Base-by-base conservation (phyloP, 139 green algal genomes). In the Spirogloea muscicola region DNA sequence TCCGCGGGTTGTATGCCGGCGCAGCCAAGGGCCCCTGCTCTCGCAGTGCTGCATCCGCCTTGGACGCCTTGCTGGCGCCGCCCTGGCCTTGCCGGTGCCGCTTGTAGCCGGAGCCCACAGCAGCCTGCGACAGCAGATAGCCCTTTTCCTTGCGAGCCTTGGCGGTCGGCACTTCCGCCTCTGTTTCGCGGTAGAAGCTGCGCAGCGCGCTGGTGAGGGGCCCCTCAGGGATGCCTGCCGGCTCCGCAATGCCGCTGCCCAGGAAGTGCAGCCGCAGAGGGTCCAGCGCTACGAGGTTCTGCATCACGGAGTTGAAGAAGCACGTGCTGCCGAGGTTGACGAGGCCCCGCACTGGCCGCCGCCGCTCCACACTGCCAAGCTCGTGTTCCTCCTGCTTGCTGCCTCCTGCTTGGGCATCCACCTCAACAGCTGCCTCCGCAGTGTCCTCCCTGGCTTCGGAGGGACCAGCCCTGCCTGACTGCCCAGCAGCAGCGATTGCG, bases 1-100 rank as follows among this genome's bases (percentile, higher is more conserved):
- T 51, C 29, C 82, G 67, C 3, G 89, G 88, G 71, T 87, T 91
- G 83, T 91, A 90, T 2, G 63, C 59, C n/a, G 21, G 3, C 9
- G 39, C 33, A 21, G 21, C 46, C 21, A 21, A 31, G 21, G 59
- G 37, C 6, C 46, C 4, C n/a, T n/a, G 60, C 3, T 42, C 57
- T 2, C n/a, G 37, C 62, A 5, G 59, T 25, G 16, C 61, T n/a
- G n/a, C 31, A 1, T 27, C 60, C 58, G n/a, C 60, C 69, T 58
- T 21, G 21, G 25, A 21, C 29, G n/a, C 16, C 10, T 36, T 72
- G 18, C 36, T 39, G 21, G 5, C 48, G 5, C 18, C 42, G 34
- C 65, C 39, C 21, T 42, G 41, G 42, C 65, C 65, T 16, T 65
- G 65, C 49, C 49, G 49, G 27, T 60, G 31, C 18, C 49, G n/a